These are phyloP conservation scores for Hepatocystis sp. DNA, from an alignment of 169 alveolate species.

Conservation along the genomic window DNA sequence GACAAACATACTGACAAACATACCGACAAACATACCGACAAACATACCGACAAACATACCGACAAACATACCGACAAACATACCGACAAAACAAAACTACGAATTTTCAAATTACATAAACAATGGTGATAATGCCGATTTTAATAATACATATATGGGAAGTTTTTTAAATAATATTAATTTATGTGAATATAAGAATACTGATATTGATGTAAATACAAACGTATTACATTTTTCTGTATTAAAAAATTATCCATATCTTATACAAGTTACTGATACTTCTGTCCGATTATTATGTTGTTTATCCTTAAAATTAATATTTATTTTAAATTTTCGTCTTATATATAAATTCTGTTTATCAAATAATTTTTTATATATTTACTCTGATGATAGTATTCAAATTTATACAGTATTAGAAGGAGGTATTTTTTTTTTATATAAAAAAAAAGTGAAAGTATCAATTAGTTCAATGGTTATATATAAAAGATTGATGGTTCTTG, in stretches of 20 bases:
- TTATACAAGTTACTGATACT: slow-evolving; percentile 32
- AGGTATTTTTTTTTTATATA: slow-evolving; percentile 2
- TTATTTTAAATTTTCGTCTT: not conserved
- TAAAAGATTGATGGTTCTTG: slow-evolving; percentile 34
- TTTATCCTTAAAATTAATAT: slow-evolving; percentile 35
- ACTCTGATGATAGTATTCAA: slow-evolving; percentile 25
- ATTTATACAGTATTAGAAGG: slow-evolving; percentile 17
- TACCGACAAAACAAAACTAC: too few species aligned
- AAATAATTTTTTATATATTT: slow-evolving; percentile 31
- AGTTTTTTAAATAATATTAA: slow-evolving; percentile 34
- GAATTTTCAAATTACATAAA: too few species aligned
- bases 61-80: too few species aligned
- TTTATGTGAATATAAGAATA: slow-evolving; percentile 60
- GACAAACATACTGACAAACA: too few species aligned
- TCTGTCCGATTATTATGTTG: slow-evolving; percentile 32
- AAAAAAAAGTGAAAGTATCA: not conserved
- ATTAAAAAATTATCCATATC: slow-evolving; percentile 39
- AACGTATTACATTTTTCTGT: slow-evolving; percentile 28
- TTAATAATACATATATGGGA: not conserved
- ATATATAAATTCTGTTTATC: slow-evolving; percentile 24
- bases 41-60: too few species aligned
- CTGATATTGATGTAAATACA: slow-evolving; percentile 20
- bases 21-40: too few species aligned
- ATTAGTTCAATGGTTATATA: slow-evolving; percentile 24
- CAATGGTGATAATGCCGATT: not conserved